phyloP scores from a whole-genome alignment of 495 filamentous ascomycete genomes.

The Penicillium chermesinum region DNA sequence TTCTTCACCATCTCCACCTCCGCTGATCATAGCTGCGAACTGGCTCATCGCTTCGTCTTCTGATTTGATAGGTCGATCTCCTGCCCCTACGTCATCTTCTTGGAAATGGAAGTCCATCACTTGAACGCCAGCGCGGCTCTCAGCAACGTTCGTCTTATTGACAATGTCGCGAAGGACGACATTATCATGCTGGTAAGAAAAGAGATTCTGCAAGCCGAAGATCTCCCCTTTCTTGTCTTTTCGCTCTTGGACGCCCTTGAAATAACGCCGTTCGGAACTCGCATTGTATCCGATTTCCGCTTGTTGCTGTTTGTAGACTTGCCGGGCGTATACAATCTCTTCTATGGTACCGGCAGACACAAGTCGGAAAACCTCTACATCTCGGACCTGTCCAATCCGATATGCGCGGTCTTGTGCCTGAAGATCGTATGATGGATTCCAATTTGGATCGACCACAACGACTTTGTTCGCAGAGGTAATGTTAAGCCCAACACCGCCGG shows the following conservation, averaged over 20 bases:
- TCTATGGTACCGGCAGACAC: constrained; percentile 94
- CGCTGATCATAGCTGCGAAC: constrained; percentile 59
- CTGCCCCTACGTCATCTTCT: constrained; percentile 47
- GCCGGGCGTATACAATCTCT: constrained; percentile 93
- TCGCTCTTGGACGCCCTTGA: constrained; percentile 87
- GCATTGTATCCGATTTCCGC: constrained; percentile 97
- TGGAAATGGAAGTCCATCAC: constrained; percentile 70
- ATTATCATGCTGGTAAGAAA: constrained; percentile 74
- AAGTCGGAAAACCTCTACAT: constrained; percentile 94
- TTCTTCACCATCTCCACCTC: constrained; percentile 44
- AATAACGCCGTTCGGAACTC: constrained; percentile 86
- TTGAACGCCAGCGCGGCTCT: constrained; percentile 79
- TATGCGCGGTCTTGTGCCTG: constrained; percentile 97
- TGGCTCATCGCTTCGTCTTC: constrained; percentile 66
- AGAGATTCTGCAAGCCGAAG: constrained; percentile 85
- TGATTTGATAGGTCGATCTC: constrained; percentile 10
- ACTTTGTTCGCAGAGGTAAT: constrained; percentile 98
- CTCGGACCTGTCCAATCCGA: constrained; percentile 85
- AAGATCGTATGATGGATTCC: constrained; percentile 91
- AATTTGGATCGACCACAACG: constrained; percentile 94
- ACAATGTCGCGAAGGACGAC: constrained; percentile 85
- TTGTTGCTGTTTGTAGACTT: constrained; percentile 99
- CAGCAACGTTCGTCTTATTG: constrained; percentile 96
- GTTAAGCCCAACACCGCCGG: constrained; percentile 86
- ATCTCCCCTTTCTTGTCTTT: constrained; percentile 83